phyloP scores from a whole-genome alignment of 2,329 filamentous ascomycete genomes.

The Penicillium palitans region DNA sequence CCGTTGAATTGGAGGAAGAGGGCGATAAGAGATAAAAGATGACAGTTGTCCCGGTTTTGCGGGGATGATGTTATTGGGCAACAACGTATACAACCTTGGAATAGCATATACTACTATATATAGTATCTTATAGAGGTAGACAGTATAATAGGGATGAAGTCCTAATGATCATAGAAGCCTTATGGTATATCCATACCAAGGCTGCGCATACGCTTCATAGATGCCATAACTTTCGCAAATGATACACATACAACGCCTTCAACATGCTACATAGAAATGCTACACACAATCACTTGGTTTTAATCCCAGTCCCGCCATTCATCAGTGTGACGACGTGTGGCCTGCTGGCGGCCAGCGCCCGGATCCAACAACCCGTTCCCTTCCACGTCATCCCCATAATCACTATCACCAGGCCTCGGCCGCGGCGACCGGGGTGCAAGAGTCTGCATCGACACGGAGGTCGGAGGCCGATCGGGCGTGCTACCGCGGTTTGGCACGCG shows the following conservation, averaged over 20 bases:
- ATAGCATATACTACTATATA: too few species aligned
- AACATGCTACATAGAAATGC: constrained; percentile 5
- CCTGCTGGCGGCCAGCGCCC: constrained; percentile 15
- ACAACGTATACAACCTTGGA: not conserved
- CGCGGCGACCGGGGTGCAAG: constrained; percentile 43
- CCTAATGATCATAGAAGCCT: not conserved
- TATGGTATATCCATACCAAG: not conserved
- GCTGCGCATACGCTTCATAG: not conserved
- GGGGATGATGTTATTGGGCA: not conserved
- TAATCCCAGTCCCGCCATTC: constrained; percentile 46
- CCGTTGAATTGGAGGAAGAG: not conserved
- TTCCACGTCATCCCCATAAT: constrained; percentile 35
- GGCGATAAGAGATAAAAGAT: not conserved
- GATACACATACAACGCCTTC: constrained; percentile 5
- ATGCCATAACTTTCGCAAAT: constrained; percentile 3
- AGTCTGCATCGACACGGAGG: constrained; percentile 47
- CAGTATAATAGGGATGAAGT: not conserved
- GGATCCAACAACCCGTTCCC: constrained; percentile 23
- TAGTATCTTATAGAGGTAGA: not conserved
- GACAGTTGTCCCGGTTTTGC: constrained; percentile 1
- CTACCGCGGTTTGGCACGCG: constrained; percentile 23
- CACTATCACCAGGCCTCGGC: constrained; percentile 36
- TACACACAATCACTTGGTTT: constrained; percentile 26
- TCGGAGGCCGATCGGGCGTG: constrained; percentile 36
- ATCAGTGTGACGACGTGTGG: constrained; percentile 25